These are phyloP conservation scores for Alternaria brassicicola DNA, from an alignment of 2,329 filamentous ascomycete genomes.

Conservation along the genomic window DNA sequence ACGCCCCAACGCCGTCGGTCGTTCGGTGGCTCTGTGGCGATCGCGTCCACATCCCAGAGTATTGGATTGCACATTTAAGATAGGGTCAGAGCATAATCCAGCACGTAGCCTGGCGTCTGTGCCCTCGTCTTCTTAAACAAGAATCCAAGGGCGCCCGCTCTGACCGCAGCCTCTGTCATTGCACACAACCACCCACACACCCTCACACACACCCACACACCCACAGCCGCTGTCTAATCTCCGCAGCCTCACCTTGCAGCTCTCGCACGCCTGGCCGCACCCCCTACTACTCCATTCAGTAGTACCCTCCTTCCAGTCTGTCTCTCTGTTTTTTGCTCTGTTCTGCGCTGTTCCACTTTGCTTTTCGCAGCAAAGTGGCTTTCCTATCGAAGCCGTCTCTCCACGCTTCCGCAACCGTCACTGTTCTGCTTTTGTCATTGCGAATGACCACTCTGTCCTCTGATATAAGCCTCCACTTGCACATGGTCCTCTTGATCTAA, in stretches of 20 bases:
- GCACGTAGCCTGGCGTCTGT: constrained; percentile 30
- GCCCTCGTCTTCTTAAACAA: constrained; percentile 37
- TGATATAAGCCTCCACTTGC: constrained; percentile 39
- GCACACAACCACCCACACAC: constrained; percentile 29
- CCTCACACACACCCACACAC: constrained; percentile 28
- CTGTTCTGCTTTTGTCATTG: constrained; percentile 28
- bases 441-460: constrained; percentile 41
- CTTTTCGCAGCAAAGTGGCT: constrained; percentile 41
- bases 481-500: constrained; percentile 21
- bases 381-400: constrained; percentile 38
- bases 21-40: constrained; percentile 39
- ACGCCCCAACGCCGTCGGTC: constrained; percentile 28
- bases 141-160: constrained; percentile 45
- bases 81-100: constrained; percentile 31
- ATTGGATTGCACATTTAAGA: constrained; percentile 33
- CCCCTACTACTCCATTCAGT: constrained; percentile 33
- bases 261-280: constrained; percentile 24
- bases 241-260: constrained; percentile 41
- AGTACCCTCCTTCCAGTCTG: constrained; percentile 37
- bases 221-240: constrained; percentile 41
- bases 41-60: constrained; percentile 29
- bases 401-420: constrained; percentile 44
- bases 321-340: constrained; percentile 39
- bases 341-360: constrained; percentile 41
- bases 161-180: constrained; percentile 30